Percentiles rank a stretch among this genome's conserved stretches.
Evolutionary conservation across 495 filamentous ascomycete species (phyloP).

Genomic region (Penicillium cataractarum): DNA sequence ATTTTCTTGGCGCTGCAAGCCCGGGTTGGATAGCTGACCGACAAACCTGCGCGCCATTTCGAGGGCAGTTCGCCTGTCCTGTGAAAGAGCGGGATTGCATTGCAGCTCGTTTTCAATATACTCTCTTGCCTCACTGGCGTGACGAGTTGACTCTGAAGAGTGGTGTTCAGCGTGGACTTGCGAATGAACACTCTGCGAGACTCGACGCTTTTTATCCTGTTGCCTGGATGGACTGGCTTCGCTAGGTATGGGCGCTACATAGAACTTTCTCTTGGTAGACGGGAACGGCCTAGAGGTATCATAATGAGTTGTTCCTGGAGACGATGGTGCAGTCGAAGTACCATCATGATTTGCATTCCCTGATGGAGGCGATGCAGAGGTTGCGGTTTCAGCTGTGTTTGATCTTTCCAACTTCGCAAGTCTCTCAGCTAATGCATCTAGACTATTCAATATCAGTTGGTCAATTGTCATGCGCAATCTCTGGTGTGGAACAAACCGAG

Average conservation of each 20-base stretch:
- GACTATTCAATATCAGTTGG: constrained; percentile 13
- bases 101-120: constrained; percentile 36
- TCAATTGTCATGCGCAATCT: too few species aligned
- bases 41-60: constrained; percentile 33
- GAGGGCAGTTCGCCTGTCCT: constrained; percentile 28
- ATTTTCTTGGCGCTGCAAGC: constrained; percentile 23
- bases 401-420: constrained; percentile 29
- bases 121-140: constrained; percentile 33
- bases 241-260: neutral
- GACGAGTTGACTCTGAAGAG: constrained; percentile 28
- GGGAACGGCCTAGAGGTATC: neutral
- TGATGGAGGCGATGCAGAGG: constrained; percentile 19
- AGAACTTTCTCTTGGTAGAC: constrained; percentile 17
- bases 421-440: constrained; percentile 28
- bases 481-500: constrained; percentile 19
- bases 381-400: constrained; percentile 1
- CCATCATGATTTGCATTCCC: constrained; percentile 8
- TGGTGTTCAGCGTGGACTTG: constrained; percentile 18
- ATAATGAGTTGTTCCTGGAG: constrained; percentile 8
- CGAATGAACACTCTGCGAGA: constrained; percentile 17
- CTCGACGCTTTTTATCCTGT: constrained; percentile 15
- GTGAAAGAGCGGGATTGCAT: constrained; percentile 33
- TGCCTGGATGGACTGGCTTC: constrained; percentile 1
- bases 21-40: constrained; percentile 25
- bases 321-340: constrained; percentile 7